These are phyloP conservation scores for Starmerella scarabaei DNA, from an alignment of 805 yeast genomes.

Conservation along the genomic window DNA sequence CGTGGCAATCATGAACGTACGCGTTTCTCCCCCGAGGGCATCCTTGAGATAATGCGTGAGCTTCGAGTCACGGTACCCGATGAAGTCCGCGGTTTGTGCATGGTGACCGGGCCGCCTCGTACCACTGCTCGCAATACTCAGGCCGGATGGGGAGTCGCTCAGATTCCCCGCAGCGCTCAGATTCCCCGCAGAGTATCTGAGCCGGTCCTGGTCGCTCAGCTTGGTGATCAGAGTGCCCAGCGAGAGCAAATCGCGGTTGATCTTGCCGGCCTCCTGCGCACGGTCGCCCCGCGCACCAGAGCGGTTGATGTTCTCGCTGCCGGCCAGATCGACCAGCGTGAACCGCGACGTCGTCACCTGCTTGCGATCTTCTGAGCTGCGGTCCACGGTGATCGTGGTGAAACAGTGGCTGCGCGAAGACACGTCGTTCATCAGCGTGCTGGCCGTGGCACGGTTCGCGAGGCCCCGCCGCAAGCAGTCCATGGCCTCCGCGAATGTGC, in stretches of 20 bases:
- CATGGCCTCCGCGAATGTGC: too few species aligned
- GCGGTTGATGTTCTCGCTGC: slow-evolving; percentile 76
- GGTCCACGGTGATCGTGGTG: slow-evolving; percentile 48
- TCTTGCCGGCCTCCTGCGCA: slow-evolving; percentile 88
- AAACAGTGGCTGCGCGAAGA: slow-evolving; percentile 75
- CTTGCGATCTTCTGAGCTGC: slow-evolving; percentile 37
- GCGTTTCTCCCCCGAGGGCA: slow-evolving; percentile 77
- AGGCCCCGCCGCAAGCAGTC: too few species aligned
- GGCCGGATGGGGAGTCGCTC: too few species aligned
- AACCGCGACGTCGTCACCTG: slow-evolving; percentile 44
- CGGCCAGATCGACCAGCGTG: slow-evolving; percentile 86
- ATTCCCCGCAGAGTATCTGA: not conserved
- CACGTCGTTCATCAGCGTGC: slow-evolving; percentile 62
- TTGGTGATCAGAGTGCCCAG: slow-evolving; percentile 65
- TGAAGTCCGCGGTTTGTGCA: slow-evolving; percentile 30
- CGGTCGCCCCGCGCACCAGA: slow-evolving; percentile 80
- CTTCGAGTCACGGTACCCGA: slow-evolving; percentile 80
- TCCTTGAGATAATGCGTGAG: slow-evolving; percentile 67
- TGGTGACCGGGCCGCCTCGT: not conserved
- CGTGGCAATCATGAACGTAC: slow-evolving; percentile 77
- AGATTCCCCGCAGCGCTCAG: too few species aligned
- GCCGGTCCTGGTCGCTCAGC: slow-evolving; percentile 27
- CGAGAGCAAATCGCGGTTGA: slow-evolving; percentile 75
- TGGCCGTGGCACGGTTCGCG: slow-evolving; percentile 56
- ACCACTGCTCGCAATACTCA: not conserved